These are phyloP conservation scores for Ophiocordyceps unilateralis DNA, from an alignment of 2,329 filamentous ascomycete genomes.

Conservation along the genomic window DNA sequence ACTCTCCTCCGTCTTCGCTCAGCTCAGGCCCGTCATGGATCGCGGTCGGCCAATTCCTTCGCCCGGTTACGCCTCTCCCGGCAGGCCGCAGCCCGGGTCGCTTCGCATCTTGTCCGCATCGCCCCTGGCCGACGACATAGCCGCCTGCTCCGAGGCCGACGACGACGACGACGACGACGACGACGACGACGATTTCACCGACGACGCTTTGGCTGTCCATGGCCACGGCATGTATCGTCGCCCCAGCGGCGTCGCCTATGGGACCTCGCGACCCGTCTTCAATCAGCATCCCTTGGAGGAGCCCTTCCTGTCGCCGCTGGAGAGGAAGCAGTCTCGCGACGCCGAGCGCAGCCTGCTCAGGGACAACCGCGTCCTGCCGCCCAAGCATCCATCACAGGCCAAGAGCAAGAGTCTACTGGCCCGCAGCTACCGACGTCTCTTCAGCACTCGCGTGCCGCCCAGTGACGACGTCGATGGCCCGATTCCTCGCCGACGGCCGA, in stretches of 20 bases:
- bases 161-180: no score
- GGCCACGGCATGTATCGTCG: constrained; percentile 50
- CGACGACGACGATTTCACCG: constrained; percentile 14
- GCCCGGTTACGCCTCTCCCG: not conserved
- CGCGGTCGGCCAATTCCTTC: constrained; percentile 1
- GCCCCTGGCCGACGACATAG: constrained; percentile 51
- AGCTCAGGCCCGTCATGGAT: not conserved
- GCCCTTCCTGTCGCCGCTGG: constrained; percentile 32
- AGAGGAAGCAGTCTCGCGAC: constrained; percentile 37
- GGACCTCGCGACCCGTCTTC: constrained; percentile 52
- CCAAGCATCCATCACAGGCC: constrained; percentile 29
- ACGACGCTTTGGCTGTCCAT: constrained; percentile 16
- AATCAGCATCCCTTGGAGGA: constrained; percentile 34
- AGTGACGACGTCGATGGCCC: constrained; percentile 22
- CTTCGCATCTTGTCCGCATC: constrained; percentile 34
- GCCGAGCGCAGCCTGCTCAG: constrained; percentile 44
- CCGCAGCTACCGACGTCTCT: constrained; percentile 28
- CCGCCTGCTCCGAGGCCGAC: constrained; percentile 43
- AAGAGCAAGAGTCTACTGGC: constrained; percentile 17
- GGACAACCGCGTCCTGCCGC: constrained; percentile 48
- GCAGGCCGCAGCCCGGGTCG: constrained; percentile 1
- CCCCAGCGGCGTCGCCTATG: constrained; percentile 59
- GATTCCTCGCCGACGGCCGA: constrained; percentile 20
- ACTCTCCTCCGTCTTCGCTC: not conserved
- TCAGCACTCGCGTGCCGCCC: constrained; percentile 36